Conservation (phyloP, 2,329 filamentous ascomycete genomes). For the Blumeriella jaapii region DNA sequence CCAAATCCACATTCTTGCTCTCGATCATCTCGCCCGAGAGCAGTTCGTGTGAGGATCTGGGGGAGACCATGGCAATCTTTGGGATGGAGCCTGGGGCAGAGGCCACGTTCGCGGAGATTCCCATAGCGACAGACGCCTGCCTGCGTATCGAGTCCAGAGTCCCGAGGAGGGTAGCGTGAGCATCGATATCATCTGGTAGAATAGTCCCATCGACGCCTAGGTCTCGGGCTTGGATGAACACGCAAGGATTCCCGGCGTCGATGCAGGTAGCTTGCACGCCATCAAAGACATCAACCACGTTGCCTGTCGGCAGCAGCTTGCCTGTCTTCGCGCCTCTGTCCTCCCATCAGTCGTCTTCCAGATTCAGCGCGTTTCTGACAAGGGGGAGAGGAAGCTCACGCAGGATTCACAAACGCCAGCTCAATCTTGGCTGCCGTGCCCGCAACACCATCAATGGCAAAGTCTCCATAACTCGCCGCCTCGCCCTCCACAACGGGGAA, state of each 20-base stretch:
- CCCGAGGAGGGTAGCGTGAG: constrained; percentile 31
- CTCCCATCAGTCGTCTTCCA: constrained; percentile 1
- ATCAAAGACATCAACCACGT: constrained; percentile 38
- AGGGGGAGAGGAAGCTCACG: constrained; percentile 16
- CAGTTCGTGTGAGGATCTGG: constrained; percentile 28
- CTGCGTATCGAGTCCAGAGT: constrained; percentile 45
- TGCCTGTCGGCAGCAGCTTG: constrained; percentile 47
- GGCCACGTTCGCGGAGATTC: constrained; percentile 34
- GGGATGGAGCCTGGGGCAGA: constrained; percentile 46
- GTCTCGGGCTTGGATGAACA: constrained; percentile 46
- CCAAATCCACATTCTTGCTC: constrained; percentile 27
- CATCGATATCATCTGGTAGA: constrained; percentile 42
- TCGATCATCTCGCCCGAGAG: constrained; percentile 29
- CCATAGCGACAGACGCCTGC: constrained; percentile 48
- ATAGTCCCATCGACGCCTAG: constrained; percentile 39
- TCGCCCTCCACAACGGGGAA: constrained; percentile 41
- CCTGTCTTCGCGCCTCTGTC: constrained; percentile 47
- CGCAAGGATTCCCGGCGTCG: constrained; percentile 52
- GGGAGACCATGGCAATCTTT: constrained; percentile 47
- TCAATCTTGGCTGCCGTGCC: constrained; percentile 45
- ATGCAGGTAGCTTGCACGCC: constrained; percentile 43
- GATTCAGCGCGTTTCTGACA: too few species aligned
- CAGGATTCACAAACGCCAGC: constrained; percentile 50
- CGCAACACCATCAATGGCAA: constrained; percentile 52
- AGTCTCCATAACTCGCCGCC: constrained; percentile 39